These are phyloP conservation scores for Polygonum aviculare DNA, from an alignment of 148 eudicot genomes.

Conservation along the genomic window DNA sequence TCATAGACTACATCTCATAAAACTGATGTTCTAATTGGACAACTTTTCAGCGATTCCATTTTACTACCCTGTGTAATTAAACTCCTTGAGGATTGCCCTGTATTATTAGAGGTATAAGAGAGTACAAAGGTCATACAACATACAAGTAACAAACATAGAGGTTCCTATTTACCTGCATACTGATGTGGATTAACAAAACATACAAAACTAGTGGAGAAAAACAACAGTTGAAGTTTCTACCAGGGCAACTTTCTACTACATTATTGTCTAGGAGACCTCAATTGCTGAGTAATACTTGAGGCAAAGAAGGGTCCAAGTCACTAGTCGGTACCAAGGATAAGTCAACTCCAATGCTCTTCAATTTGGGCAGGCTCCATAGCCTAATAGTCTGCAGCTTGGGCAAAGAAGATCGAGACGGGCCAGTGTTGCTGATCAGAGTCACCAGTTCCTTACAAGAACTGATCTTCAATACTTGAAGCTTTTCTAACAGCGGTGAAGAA, in stretches of 20 bases:
- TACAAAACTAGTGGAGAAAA: too few species aligned
- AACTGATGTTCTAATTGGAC: too few species aligned
- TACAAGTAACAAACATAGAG: too few species aligned
- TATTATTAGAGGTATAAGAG: too few species aligned
- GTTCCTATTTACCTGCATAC: too few species aligned
- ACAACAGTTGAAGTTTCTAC: background rate
- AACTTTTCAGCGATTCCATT: too few species aligned
- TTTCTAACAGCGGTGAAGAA: background rate
- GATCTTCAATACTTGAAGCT: constrained; percentile 13
- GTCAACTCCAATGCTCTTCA: background rate
- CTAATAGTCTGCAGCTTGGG: background rate
- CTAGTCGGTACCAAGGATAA: background rate
- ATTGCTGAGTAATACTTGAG: background rate
- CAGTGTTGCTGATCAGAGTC: constrained; percentile 9
- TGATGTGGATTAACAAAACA: too few species aligned
- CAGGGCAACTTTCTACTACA: background rate
- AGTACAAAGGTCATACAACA: too few species aligned
- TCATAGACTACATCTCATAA: too few species aligned
- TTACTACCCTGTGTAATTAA: too few species aligned
- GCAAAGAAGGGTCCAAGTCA: background rate
- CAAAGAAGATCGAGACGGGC: background rate
- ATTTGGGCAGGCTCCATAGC: background rate
- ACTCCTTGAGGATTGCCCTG: too few species aligned
- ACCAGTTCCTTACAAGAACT: constrained; percentile 17
- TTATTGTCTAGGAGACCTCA: too few species aligned